Conservation (phyloP, 768 basidiomycete species). For the Tulasnella sp. region DNA sequence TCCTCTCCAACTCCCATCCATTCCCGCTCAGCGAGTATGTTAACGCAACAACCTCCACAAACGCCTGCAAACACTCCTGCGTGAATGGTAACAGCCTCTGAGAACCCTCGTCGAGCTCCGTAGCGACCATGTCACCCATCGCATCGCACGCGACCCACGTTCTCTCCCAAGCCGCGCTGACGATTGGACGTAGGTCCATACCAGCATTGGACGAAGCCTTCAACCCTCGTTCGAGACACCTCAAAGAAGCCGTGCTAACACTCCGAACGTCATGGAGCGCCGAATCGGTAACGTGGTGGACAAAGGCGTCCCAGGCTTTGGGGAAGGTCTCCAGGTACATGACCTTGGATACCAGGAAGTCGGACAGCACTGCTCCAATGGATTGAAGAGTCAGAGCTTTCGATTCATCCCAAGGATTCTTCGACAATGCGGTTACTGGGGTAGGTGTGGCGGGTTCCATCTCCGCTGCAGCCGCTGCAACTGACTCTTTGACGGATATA, state of each 20-base stretch:
- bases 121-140: slow-evolving; percentile 47
- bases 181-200: slow-evolving; percentile 32
- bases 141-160: slow-evolving; percentile 65
- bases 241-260: slow-evolving; percentile 76
- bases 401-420: slow-evolving; percentile 75
- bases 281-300: slow-evolving; percentile 59
- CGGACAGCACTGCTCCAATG: slow-evolving; percentile 72
- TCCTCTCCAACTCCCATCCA: slow-evolving; percentile 60
- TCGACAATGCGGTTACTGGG: not conserved
- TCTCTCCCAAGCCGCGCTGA: slow-evolving; percentile 44
- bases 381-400: slow-evolving; percentile 79
- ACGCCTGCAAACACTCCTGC: slow-evolving; percentile 79
- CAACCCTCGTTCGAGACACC: slow-evolving; percentile 73
- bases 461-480: not conserved
- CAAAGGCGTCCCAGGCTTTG: slow-evolving; percentile 66
- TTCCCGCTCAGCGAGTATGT: slow-evolving; percentile 43
- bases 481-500: slow-evolving; percentile 41
- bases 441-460: slow-evolving; percentile 14
- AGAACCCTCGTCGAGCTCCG: slow-evolving; percentile 13
- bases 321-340: slow-evolving; percentile 62
- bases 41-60: slow-evolving; percentile 62
- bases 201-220: slow-evolving; percentile 42
- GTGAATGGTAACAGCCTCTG: slow-evolving; percentile 43
- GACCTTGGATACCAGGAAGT: slow-evolving; percentile 68
- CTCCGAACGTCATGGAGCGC: slow-evolving; percentile 59